Evolutionary conservation across 2,329 filamentous ascomycete species (phyloP), one percentile per base, ranked within the genome.

Genomic region (Exophiala sideris): DNA sequence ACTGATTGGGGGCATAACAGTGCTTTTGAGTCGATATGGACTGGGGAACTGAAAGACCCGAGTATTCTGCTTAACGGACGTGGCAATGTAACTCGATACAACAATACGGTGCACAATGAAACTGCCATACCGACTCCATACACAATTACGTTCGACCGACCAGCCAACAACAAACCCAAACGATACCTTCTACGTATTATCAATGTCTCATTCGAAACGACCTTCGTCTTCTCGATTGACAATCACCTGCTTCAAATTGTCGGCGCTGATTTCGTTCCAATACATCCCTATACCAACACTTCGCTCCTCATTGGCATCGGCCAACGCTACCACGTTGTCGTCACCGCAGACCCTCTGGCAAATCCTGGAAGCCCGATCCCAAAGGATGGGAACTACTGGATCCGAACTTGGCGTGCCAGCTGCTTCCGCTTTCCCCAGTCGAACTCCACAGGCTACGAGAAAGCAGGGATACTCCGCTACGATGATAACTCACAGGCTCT

Each of bases 241-340:
- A 59, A 62, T 18, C 64, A 66, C 50, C 49, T 42, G 12, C 48
- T 66, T 2, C 12, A 54, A 46, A 54, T 66, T 8, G 47, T 66
- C 34, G 38, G 18, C 10, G 34, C 56, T 2, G 64, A 66, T 45
- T 66, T 66, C 39, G 63, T 66, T 2, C 53, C 64, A 3, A 62
- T 66, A 42, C 18, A 58, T 21, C 64, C 64, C n/a, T 62, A 63
- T 29, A 24, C 10, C 7, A 47, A 39, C 18, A 45, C 32, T 12
- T 41, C 29, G 3, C 18, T 59, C 10, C 41, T 59, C 2, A 29
- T 64, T n/a, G 60, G 50, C 8, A 62, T 63, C 11, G 63, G 62
- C 32, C 64, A 66, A 54, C 52, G 63, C 14, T 65, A 65, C 39
- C 21, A 62, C 21, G 55, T 66, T 38, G 53, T 65, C 33, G 58